Conservation (phyloP, 2,329 filamentous ascomycete species). For the Alternaria arborescens region DNA sequence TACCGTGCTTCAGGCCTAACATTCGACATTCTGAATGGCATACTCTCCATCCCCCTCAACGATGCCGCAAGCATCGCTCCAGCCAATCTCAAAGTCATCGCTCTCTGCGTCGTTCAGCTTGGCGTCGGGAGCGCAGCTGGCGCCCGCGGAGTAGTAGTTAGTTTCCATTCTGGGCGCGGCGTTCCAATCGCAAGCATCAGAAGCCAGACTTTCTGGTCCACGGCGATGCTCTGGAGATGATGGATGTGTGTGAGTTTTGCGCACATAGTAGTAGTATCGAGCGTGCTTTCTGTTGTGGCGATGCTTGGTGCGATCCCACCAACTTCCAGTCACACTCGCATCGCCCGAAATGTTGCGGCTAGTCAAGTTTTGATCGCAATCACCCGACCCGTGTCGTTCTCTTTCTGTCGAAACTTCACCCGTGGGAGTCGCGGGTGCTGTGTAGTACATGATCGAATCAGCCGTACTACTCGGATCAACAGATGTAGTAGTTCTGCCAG, state of each 20-base stretch:
- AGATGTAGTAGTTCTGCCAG: constrained; percentile 7
- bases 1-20: background rate
- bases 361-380: background rate
- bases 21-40: constrained; percentile 11
- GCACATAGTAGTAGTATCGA: constrained; percentile 3
- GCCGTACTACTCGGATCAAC: background rate
- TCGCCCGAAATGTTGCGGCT: background rate
- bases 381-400: background rate
- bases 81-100: constrained; percentile 52
- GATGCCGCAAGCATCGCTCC: constrained; percentile 46
- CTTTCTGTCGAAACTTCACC: background rate
- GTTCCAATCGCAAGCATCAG: constrained; percentile 44
- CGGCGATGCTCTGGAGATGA: background rate
- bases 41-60: constrained; percentile 40
- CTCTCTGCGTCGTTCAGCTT: constrained; percentile 29
- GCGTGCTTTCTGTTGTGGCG: constrained; percentile 5
- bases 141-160: constrained; percentile 50
- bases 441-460: background rate
- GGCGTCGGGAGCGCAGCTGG: constrained; percentile 47
- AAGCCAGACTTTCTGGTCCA: background rate
- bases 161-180: constrained; percentile 55
- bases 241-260: background rate
- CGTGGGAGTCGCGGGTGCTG: background rate
- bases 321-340: constrained; percentile 3
- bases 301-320: constrained; percentile 6